Evolutionary conservation across 192 early-diverging fungal genomes (phyloP), one percentile per base, ranked within the genome.

Genomic region (Radiomyces spectabilis): DNA sequence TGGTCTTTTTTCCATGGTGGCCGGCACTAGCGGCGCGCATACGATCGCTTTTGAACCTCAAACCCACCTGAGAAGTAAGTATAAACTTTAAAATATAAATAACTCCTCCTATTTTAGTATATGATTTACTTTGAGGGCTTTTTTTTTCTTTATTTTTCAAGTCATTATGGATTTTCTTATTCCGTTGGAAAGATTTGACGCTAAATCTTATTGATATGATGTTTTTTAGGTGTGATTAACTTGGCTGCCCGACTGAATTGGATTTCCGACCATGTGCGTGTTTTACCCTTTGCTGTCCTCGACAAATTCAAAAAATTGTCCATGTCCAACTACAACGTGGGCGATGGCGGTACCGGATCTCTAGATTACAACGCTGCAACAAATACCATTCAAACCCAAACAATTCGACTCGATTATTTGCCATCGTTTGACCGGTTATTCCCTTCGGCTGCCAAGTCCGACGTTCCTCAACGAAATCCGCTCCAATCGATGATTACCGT

Each of bases 1-100:
- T 46, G 65, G 65, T 37, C 39, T 67, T 5, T 67, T 67, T 39
- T 61, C 65, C n/a, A 55, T 67, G 58, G 65, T 67, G 21, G 58
- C 65, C 10, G 58, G 57, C 37, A 59, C 52, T 10, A 61, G 58
- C 43, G 65, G 65, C 39, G 65, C 65, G 5, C 55, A 67, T 34
- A 45, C 54, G 4, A 45, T 67, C 32, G 65, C 65, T 10, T 60
- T 67, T 55, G 65, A 67, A 38, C 65, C 65, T 13, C 65, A 67
- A 43, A 67, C 57, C 10, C 65, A 59, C 40, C 46, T 67, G n/a
- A 42, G 58, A 50, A 61, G 59, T 61, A 39, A 43, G 51, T 48
- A 9, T 12, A 15, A 26, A 9, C 42, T 44, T 44, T 44, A 15
- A 10, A 44, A 44, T 44, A 26, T 16, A 18, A 10, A 22, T 21